These are phyloP conservation scores for Saccharomycopsis selenospora DNA, from an alignment of 805 yeast species.

Conservation along the genomic window DNA sequence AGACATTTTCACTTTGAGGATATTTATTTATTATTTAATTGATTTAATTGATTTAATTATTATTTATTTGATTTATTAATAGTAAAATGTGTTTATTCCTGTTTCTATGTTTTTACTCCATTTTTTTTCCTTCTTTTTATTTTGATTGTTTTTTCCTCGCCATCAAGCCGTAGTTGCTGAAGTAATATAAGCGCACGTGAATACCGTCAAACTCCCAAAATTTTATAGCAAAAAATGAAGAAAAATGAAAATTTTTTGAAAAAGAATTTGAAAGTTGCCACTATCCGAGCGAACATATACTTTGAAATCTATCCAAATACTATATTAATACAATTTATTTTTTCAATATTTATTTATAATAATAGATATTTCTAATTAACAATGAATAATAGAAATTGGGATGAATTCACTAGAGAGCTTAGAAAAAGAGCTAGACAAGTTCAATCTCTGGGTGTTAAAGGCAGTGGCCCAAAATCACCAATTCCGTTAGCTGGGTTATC, in stretches of 20 bases:
- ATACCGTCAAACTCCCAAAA: no score
- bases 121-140: no score
- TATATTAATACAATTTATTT: no score
- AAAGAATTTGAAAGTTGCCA: constrained; percentile 1
- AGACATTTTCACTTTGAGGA: not conserved
- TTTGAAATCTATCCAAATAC: no score
- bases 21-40: not conserved
- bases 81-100: not conserved
- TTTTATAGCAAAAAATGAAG: constrained; percentile 15
- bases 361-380: no score
- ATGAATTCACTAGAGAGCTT: constrained; percentile 32
- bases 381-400: constrained; percentile 31
- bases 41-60: not conserved
- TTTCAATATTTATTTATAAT: no score
- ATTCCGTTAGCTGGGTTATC: constrained; percentile 58
- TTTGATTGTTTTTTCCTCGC: no score
- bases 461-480: constrained; percentile 31
- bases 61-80: not conserved
- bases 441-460: constrained; percentile 24
- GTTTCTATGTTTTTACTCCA: no score
- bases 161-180: no score
- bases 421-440: constrained; percentile 31
- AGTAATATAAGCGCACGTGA: no score
- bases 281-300: no score
- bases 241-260: constrained; percentile 9